Evolutionary conservation across 805 yeast genomes (phyloP).

Genomic region (Lipomyces starkeyi): DNA sequence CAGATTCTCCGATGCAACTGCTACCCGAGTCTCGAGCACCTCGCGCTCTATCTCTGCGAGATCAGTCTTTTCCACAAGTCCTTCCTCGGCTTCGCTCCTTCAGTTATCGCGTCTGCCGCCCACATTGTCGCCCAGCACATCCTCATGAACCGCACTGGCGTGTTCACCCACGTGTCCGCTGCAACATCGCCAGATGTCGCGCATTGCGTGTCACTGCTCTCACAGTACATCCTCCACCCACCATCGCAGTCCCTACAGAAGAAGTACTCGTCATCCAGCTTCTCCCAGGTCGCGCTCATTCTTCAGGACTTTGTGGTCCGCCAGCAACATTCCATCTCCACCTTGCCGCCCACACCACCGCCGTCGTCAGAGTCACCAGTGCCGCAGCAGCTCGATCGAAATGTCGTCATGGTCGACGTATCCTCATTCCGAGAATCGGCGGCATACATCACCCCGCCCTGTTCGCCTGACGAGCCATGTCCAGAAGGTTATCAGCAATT

Average conservation of each 20-base stretch:
- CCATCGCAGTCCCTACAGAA: slow-evolving; percentile 49
- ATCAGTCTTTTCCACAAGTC: slow-evolving; percentile 45
- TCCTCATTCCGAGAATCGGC: background rate
- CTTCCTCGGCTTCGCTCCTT: slow-evolving; percentile 43
- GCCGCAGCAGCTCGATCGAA: slow-evolving; percentile 4
- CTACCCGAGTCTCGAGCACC: slow-evolving; percentile 36
- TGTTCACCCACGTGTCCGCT: background rate
- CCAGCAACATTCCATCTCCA: slow-evolving; percentile 27
- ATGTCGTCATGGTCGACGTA: slow-evolving; percentile 6
- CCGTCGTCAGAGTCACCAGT: slow-evolving; percentile 22
- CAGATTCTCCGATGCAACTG: slow-evolving; percentile 23
- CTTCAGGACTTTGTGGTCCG: slow-evolving; percentile 36
- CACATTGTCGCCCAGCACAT: slow-evolving; percentile 45
- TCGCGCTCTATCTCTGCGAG: slow-evolving; percentile 49
- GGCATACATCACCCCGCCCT: slow-evolving; percentile 32
- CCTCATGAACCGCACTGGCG: slow-evolving; percentile 20
- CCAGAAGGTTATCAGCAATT: background rate
- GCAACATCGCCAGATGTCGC: slow-evolving; percentile 37
- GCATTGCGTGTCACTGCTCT: slow-evolving; percentile 46
- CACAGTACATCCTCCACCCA: slow-evolving; percentile 45
- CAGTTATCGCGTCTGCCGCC: slow-evolving; percentile 48
- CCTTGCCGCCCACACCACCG: slow-evolving; percentile 36
- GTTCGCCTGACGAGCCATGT: slow-evolving; percentile 31
- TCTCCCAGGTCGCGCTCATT: slow-evolving; percentile 38
- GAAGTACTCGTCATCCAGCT: slow-evolving; percentile 45